These are phyloP conservation scores for Pholiota adiposa DNA, from an alignment of 1,284 basidiomycete genomes.

Conservation along the genomic window DNA sequence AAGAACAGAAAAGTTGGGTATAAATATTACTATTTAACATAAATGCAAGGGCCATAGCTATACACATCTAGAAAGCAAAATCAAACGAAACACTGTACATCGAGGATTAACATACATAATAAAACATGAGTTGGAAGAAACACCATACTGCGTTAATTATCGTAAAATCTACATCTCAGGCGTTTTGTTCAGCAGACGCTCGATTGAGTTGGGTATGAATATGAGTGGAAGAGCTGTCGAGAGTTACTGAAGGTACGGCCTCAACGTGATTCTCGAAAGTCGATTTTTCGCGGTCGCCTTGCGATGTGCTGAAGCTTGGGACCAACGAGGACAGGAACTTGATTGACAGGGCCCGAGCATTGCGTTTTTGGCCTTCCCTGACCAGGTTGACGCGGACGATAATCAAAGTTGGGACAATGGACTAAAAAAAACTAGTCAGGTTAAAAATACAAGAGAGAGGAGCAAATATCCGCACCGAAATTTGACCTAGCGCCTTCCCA, in stretches of 20 bases:
- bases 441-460: neutral
- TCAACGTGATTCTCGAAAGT: neutral
- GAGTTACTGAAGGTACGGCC: neutral
- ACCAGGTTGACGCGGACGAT: conserved; percentile 7
- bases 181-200: neutral
- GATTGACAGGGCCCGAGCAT: neutral
- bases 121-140: too few relatives aligned
- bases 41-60: too few relatives aligned
- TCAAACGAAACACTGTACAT: too few relatives aligned
- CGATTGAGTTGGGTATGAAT: neutral
- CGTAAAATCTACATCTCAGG: neutral
- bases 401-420: conserved; percentile 7
- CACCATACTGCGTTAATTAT: too few relatives aligned
- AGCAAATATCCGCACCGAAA: neutral
- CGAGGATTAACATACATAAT: too few relatives aligned
- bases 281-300: neutral
- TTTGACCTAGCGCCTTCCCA: conserved; percentile 7
- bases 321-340: neutral
- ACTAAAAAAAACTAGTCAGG: neutral
- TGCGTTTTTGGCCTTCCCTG: neutral
- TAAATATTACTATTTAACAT: too few relatives aligned
- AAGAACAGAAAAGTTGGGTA: too few relatives aligned
- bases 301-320: neutral
- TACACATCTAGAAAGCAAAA: too few relatives aligned
- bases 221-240: neutral